A percentile compares a stretch with the other conserved stretches of the same genome.
phyloP scores from a whole-genome alignment of 1,284 basidiomycete genomes.

The Stereum hirsutum region DNA sequence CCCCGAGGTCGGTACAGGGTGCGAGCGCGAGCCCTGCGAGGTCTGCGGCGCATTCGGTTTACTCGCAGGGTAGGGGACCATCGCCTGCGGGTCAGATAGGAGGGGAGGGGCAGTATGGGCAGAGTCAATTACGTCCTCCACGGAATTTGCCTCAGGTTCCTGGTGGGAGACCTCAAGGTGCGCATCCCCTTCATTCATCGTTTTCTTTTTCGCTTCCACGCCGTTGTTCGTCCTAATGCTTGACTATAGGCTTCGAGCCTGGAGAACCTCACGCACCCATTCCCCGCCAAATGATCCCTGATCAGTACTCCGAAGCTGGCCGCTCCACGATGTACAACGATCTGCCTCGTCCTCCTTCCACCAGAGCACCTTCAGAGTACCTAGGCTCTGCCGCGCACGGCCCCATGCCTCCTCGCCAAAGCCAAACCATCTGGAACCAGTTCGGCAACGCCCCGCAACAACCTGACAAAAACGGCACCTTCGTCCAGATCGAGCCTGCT shows the following conservation, averaged over 20 bases:
- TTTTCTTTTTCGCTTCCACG: not conserved
- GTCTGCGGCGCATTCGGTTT: constrained; percentile 11
- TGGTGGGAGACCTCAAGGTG: constrained; percentile 24
- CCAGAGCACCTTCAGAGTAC: constrained; percentile 16
- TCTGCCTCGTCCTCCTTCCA: constrained; percentile 20
- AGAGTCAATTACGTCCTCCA: constrained; percentile 21
- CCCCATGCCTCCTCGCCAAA: constrained; percentile 46
- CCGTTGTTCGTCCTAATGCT: no score
- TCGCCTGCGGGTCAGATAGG: constrained; percentile 19
- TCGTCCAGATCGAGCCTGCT: constrained; percentile 74
- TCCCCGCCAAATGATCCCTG: constrained; percentile 31
- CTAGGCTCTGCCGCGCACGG: constrained; percentile 13
- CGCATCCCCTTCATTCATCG: constrained; percentile 10
- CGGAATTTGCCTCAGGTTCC: constrained; percentile 36
- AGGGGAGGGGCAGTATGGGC: constrained; percentile 18
- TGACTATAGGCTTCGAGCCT: constrained; percentile 4
- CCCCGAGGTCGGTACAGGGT: constrained; percentile 24
- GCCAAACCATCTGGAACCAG: constrained; percentile 74
- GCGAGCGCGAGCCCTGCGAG: no score
- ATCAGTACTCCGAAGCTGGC: constrained; percentile 31
- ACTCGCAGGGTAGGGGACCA: constrained; percentile 16
- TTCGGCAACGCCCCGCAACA: constrained; percentile 66
- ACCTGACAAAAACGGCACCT: constrained; percentile 39
- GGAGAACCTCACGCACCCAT: constrained; percentile 6
- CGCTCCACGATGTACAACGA: constrained; percentile 29